phyloP scores from a whole-genome alignment of 2,329 filamentous ascomycete species.

The Phaeosphaeriaceae sp. region DNA sequence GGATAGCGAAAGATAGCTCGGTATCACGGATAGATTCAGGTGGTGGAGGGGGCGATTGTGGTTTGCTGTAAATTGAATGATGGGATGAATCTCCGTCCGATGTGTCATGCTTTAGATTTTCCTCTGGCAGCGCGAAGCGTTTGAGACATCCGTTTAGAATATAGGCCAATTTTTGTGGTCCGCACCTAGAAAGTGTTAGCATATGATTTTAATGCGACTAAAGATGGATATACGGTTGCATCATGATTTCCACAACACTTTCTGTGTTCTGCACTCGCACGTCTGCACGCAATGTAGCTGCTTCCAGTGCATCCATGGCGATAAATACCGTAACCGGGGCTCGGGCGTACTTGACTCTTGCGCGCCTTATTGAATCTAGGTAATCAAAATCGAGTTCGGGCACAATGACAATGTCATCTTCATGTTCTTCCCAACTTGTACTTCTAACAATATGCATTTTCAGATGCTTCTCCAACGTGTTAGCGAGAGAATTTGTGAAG shows the following conservation, averaged over 20 bases:
- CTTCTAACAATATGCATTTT: slow-evolving; percentile 37
- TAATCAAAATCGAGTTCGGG: slow-evolving; percentile 43
- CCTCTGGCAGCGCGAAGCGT: slow-evolving; percentile 28
- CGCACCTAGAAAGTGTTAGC: slow-evolving; percentile 29
- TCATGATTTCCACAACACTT: slow-evolving; percentile 42
- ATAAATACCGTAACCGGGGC: slow-evolving; percentile 41
- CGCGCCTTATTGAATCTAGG: slow-evolving; percentile 29
- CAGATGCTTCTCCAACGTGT: slow-evolving; percentile 30
- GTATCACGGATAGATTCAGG: too few relatives aligned
- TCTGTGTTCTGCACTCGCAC: slow-evolving; percentile 35
- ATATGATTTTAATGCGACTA: too few relatives aligned
- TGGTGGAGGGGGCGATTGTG: too few relatives aligned
- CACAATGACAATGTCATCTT: slow-evolving; percentile 41
- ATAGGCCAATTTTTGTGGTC: slow-evolving; percentile 41
- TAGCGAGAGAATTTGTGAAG: slow-evolving; percentile 28
- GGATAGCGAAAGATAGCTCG: too few relatives aligned
- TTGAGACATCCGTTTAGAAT: slow-evolving; percentile 38
- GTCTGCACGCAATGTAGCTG: slow-evolving; percentile 41
- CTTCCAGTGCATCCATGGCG: slow-evolving; percentile 42
- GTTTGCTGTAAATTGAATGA: too few relatives aligned
- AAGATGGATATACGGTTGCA: slow-evolving; percentile 32
- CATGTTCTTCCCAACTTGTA: slow-evolving; percentile 27
- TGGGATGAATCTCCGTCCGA: too few relatives aligned
- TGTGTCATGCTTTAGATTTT: slow-evolving; percentile 18
- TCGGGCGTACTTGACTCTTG: slow-evolving; percentile 4